Evolutionary conservation across 768 basidiomycete species (phyloP), one percentile per base, ranked within the genome.

Genomic region (Mycena crocata): DNA sequence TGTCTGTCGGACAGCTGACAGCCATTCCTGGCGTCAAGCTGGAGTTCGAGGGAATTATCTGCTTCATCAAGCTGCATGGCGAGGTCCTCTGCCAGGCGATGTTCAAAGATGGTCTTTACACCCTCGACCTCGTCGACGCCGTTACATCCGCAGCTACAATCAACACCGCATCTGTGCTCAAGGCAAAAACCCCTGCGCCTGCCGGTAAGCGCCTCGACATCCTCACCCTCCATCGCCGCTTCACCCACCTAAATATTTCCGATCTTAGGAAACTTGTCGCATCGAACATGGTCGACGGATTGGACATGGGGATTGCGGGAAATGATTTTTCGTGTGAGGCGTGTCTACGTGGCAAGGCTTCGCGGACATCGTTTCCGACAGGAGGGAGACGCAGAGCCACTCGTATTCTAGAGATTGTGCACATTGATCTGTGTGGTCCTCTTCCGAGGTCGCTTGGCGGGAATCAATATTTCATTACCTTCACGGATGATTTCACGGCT

Each of bases 381-480:
- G 56, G 26, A 14, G 56, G 56, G n/a, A 45, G 56, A 17, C 10
- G 19, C 21, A 42, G 56, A 0, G 56, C 56, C 3, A 24, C 42
- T 57, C 42, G 56, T 57, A 44, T 57, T 57, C 44, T 57, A 57
- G 56, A 57, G 13, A 10, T 57, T 10, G 42, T 57, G 32, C 56
- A 57, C 31, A 45, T 44, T 1, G 56, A 57, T 24, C 24, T 57
- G 3, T 44, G 40, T 26, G 56, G 56, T 2, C 56, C 56, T 6
- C 17, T 57, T 1, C 56, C 56, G 6, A 42, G n/a, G 17, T 57
- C 55, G 7, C 42, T 57, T 8, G 55, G 55, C 28, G 55, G 55
- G 13, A 57, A 12, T 23, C 42, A 23, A 1, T 57, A 57, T 23
- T 57, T 57, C 56, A 57, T 57, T 44, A 57, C 56, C 9, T 57